phyloP scores from a whole-genome alignment of 352 stramenopile species.

The Peronospora farinosa region DNA sequence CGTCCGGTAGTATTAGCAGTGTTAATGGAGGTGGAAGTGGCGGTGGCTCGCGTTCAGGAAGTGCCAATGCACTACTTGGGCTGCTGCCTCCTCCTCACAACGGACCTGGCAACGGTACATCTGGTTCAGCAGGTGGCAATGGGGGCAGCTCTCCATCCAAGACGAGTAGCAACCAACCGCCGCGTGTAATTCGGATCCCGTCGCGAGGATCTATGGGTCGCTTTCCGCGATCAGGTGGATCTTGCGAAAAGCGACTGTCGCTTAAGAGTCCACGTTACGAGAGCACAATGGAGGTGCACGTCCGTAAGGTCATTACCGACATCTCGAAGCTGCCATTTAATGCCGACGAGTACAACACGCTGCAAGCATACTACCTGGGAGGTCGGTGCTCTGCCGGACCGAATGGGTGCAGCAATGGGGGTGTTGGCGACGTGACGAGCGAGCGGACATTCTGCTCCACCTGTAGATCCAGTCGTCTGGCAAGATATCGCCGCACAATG shows the following conservation, averaged over 20 bases:
- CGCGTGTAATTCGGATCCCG: conserved; percentile 39
- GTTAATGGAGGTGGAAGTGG: conserved; percentile 26
- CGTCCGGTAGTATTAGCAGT: conserved; percentile 41
- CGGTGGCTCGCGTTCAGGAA: conserved; percentile 27
- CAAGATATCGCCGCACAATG: conserved; percentile 54
- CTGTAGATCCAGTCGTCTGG: conserved; percentile 45
- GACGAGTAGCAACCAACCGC: conserved; percentile 34
- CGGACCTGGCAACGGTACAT: conserved; percentile 18
- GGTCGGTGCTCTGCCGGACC: conserved; percentile 35
- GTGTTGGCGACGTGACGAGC: conserved; percentile 21
- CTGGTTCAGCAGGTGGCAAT: conserved; percentile 15
- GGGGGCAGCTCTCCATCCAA: conserved; percentile 29
- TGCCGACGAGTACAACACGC: conserved; percentile 50
- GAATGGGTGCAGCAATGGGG: conserved; percentile 19
- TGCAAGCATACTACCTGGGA: conserved; percentile 59
- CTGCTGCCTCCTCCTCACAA: conserved; percentile 35
- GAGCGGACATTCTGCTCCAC: conserved; percentile 32
- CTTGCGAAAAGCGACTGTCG: conserved; percentile 43
- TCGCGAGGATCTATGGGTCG: conserved; percentile 38
- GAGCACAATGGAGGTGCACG: conserved; percentile 64
- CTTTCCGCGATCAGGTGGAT: conserved; percentile 26
- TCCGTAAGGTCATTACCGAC: conserved; percentile 57
- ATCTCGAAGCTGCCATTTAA: conserved; percentile 63
- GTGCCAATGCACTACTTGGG: conserved; percentile 34
- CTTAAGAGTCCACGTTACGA: conserved; percentile 69